phyloP scores from a whole-genome alignment of 257 asterid species.

The Knoxia roxburghii region DNA sequence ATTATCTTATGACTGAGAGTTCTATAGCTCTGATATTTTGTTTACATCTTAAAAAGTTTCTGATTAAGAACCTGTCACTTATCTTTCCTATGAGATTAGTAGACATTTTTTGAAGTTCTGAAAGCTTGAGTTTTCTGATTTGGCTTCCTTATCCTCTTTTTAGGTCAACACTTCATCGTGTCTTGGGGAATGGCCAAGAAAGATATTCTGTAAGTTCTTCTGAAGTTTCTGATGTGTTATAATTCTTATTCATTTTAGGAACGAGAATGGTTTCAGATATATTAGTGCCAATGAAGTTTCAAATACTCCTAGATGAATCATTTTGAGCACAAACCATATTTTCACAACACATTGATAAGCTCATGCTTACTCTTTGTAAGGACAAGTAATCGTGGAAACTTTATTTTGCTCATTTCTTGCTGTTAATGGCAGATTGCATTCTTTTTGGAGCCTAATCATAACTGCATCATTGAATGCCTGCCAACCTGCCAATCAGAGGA shows the following conservation, averaged over 20 bases:
- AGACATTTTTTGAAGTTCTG: not conserved
- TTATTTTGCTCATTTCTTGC: constrained; percentile 9
- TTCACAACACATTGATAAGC: no score
- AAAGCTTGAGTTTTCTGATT: not conserved
- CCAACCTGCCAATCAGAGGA: constrained; percentile 69
- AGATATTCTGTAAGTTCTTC: constrained; percentile 73
- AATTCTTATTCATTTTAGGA: no score
- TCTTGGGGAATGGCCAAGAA: constrained; percentile 66
- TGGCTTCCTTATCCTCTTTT: constrained; percentile 13
- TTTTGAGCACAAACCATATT: no score
- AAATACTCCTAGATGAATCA: no score
- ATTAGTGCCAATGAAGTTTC: no score
- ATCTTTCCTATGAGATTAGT: not conserved
- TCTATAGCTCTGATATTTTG: no score
- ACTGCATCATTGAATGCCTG: constrained; percentile 79
- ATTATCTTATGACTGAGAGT: no score
- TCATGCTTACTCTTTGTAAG: no score
- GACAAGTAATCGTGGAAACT: not conserved
- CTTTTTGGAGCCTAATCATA: constrained; percentile 66
- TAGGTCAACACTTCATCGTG: constrained; percentile 95
- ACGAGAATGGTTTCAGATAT: no score
- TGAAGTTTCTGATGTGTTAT: constrained; percentile 10
- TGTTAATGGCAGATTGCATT: constrained; percentile 58
- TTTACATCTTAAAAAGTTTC: no score
- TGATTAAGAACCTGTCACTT: no score